Evolutionary conservation across 306 rosid genomes (phyloP).

Genomic region (Casuarina glauca): DNA sequence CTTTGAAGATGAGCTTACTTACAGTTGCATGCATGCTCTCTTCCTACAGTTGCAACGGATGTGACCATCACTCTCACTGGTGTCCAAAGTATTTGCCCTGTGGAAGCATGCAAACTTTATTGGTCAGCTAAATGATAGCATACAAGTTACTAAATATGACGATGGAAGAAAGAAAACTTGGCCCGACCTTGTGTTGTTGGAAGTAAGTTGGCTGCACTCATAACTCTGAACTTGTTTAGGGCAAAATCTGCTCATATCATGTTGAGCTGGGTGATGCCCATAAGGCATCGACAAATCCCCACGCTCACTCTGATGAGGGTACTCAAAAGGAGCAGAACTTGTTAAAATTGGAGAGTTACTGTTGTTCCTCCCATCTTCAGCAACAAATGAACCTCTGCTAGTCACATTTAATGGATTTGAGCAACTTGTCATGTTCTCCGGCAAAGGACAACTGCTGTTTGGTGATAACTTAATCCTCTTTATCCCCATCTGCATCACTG

Average conservation of each 20-base stretch:
- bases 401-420: slow-evolving; percentile 18
- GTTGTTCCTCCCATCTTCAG: slow-evolving; percentile 31
- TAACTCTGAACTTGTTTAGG: slow-evolving; percentile 26
- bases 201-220: slow-evolving; percentile 33
- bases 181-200: slow-evolving; percentile 55
- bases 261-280: slow-evolving; percentile 25
- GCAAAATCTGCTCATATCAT: slow-evolving; percentile 33
- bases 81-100: slow-evolving; percentile 49
- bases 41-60: slow-evolving; percentile 71
- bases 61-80: slow-evolving; percentile 37
- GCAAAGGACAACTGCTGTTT: slow-evolving; percentile 24
- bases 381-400: slow-evolving; percentile 29
- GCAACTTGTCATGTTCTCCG: slow-evolving; percentile 30
- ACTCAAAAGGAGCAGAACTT: slow-evolving; percentile 32
- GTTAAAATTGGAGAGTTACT: slow-evolving; percentile 26
- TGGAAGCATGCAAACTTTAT: slow-evolving; percentile 24
- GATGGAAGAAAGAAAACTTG: slow-evolving; percentile 13
- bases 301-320: slow-evolving; percentile 26
- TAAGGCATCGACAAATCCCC: slow-evolving; percentile 2
- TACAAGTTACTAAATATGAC: not conserved
- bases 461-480: slow-evolving; percentile 36
- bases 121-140: slow-evolving; percentile 11
- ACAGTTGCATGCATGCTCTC: slow-evolving; percentile 80
- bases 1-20: slow-evolving; percentile 30
- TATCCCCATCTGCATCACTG: slow-evolving; percentile 30